Percentiles rank a stretch among this genome's conserved stretches.
Evolutionary conservation across 2,329 filamentous ascomycete genomes (phyloP).

Genomic region (Pyrenochaeta sp.): DNA sequence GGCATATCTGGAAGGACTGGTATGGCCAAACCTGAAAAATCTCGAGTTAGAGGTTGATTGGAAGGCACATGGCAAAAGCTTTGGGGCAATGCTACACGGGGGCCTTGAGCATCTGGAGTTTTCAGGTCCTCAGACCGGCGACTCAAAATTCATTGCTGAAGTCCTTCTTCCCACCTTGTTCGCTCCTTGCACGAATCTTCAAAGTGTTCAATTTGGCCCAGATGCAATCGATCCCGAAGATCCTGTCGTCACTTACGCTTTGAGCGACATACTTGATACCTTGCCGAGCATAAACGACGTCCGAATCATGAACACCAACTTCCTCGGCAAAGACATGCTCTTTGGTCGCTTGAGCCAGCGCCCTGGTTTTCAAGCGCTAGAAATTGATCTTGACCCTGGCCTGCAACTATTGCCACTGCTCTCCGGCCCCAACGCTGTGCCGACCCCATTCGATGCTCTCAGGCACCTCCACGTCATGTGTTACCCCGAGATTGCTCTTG

Average conservation of each 20-base stretch:
- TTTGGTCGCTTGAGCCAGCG: constrained; percentile 39
- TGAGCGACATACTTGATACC: constrained; percentile 31
- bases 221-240: constrained; percentile 28
- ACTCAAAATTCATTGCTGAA: constrained; percentile 30
- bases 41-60: constrained; percentile 44
- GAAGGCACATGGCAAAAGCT: constrained; percentile 23
- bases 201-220: constrained; percentile 37
- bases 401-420: constrained; percentile 33
- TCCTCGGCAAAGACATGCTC: constrained; percentile 35
- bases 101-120: constrained; percentile 38
- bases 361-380: constrained; percentile 32
- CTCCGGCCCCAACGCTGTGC: constrained; percentile 19
- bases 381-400: constrained; percentile 44
- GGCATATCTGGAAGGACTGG: constrained; percentile 34
- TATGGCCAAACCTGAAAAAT: constrained; percentile 40
- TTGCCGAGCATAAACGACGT: constrained; percentile 30
- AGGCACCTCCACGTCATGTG: constrained; percentile 38
- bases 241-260: constrained; percentile 28
- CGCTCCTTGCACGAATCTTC: constrained; percentile 29
- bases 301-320: constrained; percentile 32
- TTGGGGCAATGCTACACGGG: constrained; percentile 33
- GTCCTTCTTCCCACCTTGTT: constrained; percentile 34
- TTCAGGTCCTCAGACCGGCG: constrained; percentile 33
- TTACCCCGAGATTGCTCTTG: constrained; percentile 43
- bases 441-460: constrained; percentile 31